These are phyloP conservation scores for Pythium aphanidermatum DNA, from an alignment of 352 stramenopile species.

Conservation along the genomic window DNA sequence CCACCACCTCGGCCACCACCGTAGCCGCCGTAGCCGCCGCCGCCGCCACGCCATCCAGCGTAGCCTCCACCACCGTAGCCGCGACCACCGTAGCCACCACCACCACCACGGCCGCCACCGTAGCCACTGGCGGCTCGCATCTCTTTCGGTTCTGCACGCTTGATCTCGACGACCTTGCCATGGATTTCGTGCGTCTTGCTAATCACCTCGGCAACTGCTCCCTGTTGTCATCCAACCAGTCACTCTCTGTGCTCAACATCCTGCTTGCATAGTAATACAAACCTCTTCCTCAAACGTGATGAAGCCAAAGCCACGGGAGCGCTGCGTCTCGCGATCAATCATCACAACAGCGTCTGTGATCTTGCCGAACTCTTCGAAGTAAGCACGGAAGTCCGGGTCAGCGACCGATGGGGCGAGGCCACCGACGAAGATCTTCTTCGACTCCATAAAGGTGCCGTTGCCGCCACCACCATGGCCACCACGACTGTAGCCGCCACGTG, in stretches of 20 bases:
- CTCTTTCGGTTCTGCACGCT: constrained; percentile 81
- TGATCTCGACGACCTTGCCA: constrained; percentile 88
- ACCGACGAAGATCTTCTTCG: constrained; percentile 93
- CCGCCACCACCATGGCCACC: constrained; percentile 16
- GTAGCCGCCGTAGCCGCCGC: constrained; percentile 8
- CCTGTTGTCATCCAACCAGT: constrained; percentile 17
- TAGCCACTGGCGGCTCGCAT: constrained; percentile 30
- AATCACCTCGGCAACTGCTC: constrained; percentile 84
- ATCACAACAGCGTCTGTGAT: constrained; percentile 92
- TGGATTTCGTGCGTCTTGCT: constrained; percentile 88
- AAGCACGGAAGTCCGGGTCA: constrained; percentile 88
- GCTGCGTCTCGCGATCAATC: constrained; percentile 90
- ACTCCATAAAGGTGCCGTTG: constrained; percentile 41
- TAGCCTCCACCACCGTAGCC: constrained; percentile 14
- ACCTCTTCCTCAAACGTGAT: constrained; percentile 90
- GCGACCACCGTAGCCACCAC: constrained; percentile 18
- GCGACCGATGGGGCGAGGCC: constrained; percentile 79
- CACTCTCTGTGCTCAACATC: not conserved
- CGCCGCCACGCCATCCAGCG: constrained; percentile 11
- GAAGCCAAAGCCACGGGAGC: constrained; percentile 90
- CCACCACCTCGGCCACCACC: constrained; percentile 19
- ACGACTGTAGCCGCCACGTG: constrained; percentile 22
- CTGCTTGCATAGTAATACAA: constrained; percentile 1
- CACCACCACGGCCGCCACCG: constrained; percentile 20
- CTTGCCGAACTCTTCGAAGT: constrained; percentile 89